phyloP scores from a whole-genome alignment of 805 yeast species.

The Candida nitratophila region DNA sequence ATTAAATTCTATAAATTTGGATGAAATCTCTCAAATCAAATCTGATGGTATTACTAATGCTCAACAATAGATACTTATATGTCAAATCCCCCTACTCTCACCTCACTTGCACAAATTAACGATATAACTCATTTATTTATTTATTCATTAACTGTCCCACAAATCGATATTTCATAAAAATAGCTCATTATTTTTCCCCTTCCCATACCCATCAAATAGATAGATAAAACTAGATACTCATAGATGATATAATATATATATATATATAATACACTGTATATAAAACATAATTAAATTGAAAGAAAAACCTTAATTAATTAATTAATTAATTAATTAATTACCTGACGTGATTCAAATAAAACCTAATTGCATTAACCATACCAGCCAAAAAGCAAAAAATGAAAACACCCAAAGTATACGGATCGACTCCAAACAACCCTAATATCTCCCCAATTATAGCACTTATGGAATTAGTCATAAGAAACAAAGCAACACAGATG shows the following conservation, averaged over 20 bases:
- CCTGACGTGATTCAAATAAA: conserved; percentile 3
- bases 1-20: conserved; percentile 71
- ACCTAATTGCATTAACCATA: conserved; percentile 17
- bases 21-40: conserved; percentile 43
- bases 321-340: neutral
- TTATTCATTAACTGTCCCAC: too few relatives aligned
- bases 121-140: too few relatives aligned
- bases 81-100: too few relatives aligned
- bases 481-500: conserved; percentile 36
- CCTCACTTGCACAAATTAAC: too few relatives aligned
- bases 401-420: conserved; percentile 31
- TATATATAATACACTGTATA: too few relatives aligned
- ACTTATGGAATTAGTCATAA: conserved; percentile 36
- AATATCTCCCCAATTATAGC: conserved; percentile 36
- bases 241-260: too few relatives aligned
- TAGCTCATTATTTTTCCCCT: too few relatives aligned
- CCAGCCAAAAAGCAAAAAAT: conserved; percentile 29
- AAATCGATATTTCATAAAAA: too few relatives aligned
- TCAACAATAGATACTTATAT: neutral
- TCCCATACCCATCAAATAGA: too few relatives aligned
- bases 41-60: conserved; percentile 22
- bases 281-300: too few relatives aligned
- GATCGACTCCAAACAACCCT: conserved; percentile 33
- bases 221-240: too few relatives aligned
- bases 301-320: too few relatives aligned